Evolutionary conservation across 305 asterid genomes (phyloP).

Genomic region (Fraxinus platypoda): DNA sequence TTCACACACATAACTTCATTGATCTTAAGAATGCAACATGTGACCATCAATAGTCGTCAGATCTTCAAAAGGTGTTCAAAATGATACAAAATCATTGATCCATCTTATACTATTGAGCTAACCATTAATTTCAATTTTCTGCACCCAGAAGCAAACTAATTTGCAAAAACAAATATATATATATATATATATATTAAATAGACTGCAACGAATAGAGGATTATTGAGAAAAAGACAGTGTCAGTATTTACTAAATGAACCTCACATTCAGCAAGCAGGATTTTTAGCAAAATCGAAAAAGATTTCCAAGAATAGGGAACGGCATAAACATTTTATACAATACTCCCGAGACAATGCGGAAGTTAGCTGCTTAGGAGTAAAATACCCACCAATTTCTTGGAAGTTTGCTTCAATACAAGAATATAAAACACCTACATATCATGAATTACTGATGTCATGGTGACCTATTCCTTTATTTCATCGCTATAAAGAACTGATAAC

Average conservation of each 20-base stretch:
- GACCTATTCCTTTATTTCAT: neutral
- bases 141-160: neutral
- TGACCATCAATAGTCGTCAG: neutral
- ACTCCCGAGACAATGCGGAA: neutral
- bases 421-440: neutral
- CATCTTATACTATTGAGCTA: neutral
- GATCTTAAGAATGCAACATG: conserved; percentile 7
- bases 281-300: neutral
- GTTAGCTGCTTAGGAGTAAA: neutral
- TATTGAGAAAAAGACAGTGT: neutral
- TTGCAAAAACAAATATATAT: neutral
- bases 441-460: neutral
- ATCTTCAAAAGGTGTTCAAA: conserved; percentile 9
- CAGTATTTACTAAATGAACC: neutral
- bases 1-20: conserved; percentile 9
- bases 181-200: neutral
- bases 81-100: neutral
- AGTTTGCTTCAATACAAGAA: neutral
- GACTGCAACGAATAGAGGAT: neutral
- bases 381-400: neutral
- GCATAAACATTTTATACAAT: neutral
- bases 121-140: conserved; percentile 3
- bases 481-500: neutral
- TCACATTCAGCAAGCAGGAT: neutral
- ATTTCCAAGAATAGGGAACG: neutral